phyloP scores from a whole-genome alignment of 768 basidiomycete genomes.

The Daedaleopsis sinensis region DNA sequence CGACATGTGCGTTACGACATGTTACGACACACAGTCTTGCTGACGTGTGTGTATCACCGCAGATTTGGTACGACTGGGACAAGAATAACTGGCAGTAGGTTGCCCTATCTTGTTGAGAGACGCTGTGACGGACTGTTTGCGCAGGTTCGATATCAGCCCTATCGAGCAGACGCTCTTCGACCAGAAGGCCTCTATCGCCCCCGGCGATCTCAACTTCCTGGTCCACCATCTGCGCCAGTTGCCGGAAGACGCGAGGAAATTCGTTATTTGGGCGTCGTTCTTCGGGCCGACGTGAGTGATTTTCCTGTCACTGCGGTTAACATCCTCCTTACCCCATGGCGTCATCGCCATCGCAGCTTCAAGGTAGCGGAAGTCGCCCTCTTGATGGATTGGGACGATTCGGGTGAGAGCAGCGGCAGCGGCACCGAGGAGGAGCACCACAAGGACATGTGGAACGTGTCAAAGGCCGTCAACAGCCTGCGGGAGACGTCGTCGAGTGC shows the following conservation, averaged over 20 bases:
- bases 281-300: slow-evolving; percentile 67
- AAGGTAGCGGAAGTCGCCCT: slow-evolving; percentile 73
- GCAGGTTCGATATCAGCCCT: slow-evolving; percentile 55
- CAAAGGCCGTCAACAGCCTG: slow-evolving; percentile 51
- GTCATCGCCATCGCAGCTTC: slow-evolving; percentile 46
- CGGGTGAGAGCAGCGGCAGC: slow-evolving; percentile 49
- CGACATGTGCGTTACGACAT: slow-evolving; percentile 48
- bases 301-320: not conserved
- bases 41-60: slow-evolving; percentile 3
- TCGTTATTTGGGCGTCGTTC: slow-evolving; percentile 71
- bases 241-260: slow-evolving; percentile 65
- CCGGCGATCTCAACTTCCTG: slow-evolving; percentile 65
- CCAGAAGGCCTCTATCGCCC: slow-evolving; percentile 54
- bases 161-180: slow-evolving; percentile 59
- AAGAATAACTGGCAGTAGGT: slow-evolving; percentile 68
- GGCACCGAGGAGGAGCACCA: slow-evolving; percentile 50
- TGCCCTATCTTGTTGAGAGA: not conserved
- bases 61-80: slow-evolving; percentile 71
- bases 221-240: slow-evolving; percentile 60
- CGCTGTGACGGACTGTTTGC: not conserved
- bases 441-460: slow-evolving; percentile 53
- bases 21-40: not conserved
- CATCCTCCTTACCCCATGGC: not conserved
- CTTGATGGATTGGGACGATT: slow-evolving; percentile 76
- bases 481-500: slow-evolving; percentile 40